These are phyloP conservation scores for Salisapilia sapeloensis DNA, from an alignment of 352 stramenopile species.

Conservation along the genomic window DNA sequence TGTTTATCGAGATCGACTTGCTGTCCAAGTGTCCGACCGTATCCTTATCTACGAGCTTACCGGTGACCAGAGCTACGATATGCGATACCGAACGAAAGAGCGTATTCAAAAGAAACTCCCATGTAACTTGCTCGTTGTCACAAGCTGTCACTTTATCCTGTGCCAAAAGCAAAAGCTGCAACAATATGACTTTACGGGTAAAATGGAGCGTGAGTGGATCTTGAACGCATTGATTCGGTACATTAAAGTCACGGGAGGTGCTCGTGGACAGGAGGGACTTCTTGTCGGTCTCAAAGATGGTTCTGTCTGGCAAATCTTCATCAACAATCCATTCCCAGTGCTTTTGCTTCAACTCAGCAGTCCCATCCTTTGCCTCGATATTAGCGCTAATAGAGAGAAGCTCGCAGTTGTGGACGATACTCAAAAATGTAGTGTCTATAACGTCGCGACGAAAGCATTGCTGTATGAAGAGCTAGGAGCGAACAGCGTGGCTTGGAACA, in stretches of 20 bases:
- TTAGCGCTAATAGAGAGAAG: slow-evolving; percentile 75
- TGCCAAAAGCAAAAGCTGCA: slow-evolving; percentile 87
- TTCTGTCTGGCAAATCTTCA: slow-evolving; percentile 84
- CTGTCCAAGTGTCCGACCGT: slow-evolving; percentile 86
- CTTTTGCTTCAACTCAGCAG: slow-evolving; percentile 78
- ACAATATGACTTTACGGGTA: slow-evolving; percentile 81
- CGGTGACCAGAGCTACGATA: slow-evolving; percentile 75
- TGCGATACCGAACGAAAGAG: slow-evolving; percentile 87
- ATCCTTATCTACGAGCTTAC: slow-evolving; percentile 91
- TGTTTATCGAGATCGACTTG: slow-evolving; percentile 84
- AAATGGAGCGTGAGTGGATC: slow-evolving; percentile 76
- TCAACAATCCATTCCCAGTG: slow-evolving; percentile 91
- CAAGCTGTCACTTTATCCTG: slow-evolving; percentile 83
- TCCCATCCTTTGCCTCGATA: slow-evolving; percentile 80
- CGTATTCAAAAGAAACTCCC: slow-evolving; percentile 72
- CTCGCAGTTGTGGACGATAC: slow-evolving; percentile 85
- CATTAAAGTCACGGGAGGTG: slow-evolving; percentile 86
- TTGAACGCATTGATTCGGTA: slow-evolving; percentile 83
- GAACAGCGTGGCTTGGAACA: slow-evolving; percentile 89
- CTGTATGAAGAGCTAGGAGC: slow-evolving; percentile 74
- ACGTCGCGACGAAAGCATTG: slow-evolving; percentile 81
- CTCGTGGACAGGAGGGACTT: slow-evolving; percentile 74
- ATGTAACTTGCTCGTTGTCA: slow-evolving; percentile 82
- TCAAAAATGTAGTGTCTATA: slow-evolving; percentile 82
- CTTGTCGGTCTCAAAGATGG: slow-evolving; percentile 88